A percentile compares a stretch with the other conserved stretches of the same genome.
These are phyloP conservation scores for Brettanomyces anomalus DNA, from an alignment of 805 yeast genomes.

Conservation along the genomic window DNA sequence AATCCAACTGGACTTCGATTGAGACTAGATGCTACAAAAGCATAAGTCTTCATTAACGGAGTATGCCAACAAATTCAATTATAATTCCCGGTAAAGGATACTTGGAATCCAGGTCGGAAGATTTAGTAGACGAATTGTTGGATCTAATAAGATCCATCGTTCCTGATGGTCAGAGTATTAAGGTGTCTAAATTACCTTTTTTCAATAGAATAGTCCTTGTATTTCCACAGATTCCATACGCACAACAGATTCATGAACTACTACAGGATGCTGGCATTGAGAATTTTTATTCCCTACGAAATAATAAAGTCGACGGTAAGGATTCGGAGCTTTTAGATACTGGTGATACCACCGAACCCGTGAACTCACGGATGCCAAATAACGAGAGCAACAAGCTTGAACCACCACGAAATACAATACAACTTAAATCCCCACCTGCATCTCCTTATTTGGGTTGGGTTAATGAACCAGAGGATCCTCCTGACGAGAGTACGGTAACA, in stretches of 20 bases:
- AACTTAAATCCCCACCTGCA: constrained; percentile 28
- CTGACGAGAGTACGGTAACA: constrained; percentile 21
- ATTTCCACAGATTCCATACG: constrained; percentile 12
- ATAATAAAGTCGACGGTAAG: constrained; percentile 5
- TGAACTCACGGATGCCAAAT: constrained; percentile 6
- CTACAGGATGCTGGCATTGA: constrained; percentile 13
- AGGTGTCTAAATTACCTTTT: constrained; percentile 10
- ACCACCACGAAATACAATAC: constrained; percentile 22
- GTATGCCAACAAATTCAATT: constrained; percentile 19
- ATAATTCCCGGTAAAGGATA: constrained; percentile 20
- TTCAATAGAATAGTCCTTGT: constrained; percentile 20
- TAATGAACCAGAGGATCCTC: constrained; percentile 25
- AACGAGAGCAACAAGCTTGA: constrained; percentile 6
- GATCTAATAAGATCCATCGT: constrained; percentile 7
- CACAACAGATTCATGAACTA: constrained; percentile 9
- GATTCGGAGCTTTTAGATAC: not conserved
- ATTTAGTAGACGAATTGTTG: constrained; percentile 12
- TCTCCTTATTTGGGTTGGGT: constrained; percentile 27
- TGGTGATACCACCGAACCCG: not conserved
- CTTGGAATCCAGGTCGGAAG: constrained; percentile 11
- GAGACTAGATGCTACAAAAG: no score
- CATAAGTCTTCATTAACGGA: not conserved
- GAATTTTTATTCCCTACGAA: constrained; percentile 15
- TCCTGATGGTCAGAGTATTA: constrained; percentile 3
- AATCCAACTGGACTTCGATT: no score